Conservation (phyloP, 1,284 basidiomycete genomes). For the Lentinus polychrous region DNA sequence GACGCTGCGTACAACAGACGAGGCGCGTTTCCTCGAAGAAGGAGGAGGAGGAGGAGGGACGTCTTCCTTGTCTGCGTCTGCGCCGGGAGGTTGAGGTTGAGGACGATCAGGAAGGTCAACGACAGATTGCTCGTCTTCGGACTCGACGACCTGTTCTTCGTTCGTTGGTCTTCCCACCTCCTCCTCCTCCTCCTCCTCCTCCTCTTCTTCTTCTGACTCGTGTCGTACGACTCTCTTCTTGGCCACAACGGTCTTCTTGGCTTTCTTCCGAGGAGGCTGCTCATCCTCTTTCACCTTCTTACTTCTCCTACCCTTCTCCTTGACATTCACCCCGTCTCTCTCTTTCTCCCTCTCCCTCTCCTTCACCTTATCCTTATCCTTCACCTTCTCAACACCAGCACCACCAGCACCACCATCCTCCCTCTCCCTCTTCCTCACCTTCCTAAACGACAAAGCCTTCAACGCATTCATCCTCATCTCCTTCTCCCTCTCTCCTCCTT, state of each 20-base stretch:
- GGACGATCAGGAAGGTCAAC: conserved; percentile 9
- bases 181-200: conserved; percentile 20
- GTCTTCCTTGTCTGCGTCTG: conserved; percentile 2
- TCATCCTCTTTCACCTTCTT: conserved; percentile 25
- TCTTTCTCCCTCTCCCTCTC: conserved; percentile 16
- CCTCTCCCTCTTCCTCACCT: conserved; percentile 42
- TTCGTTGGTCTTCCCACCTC: conserved; percentile 9
- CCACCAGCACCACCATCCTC: no score
- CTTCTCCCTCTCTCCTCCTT: conserved; percentile 17
- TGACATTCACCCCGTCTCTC: neutral
- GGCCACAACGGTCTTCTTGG: conserved; percentile 30
- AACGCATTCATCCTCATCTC: conserved; percentile 37
- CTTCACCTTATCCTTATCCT: conserved; percentile 16
- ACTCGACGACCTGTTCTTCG: conserved; percentile 33
- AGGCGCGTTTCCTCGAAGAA: conserved; percentile 20
- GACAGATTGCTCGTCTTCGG: conserved; percentile 33
- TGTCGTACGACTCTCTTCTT: conserved; percentile 20
- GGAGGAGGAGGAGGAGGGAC: conserved; percentile 1
- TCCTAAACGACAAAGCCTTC: conserved; percentile 65
- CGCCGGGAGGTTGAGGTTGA: neutral
- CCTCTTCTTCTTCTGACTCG: conserved; percentile 20
- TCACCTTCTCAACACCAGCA: conserved; percentile 17
- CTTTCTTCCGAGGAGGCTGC: conserved; percentile 39
- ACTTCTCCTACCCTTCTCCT: conserved; percentile 18
- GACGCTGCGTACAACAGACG: conserved; percentile 22